Evolutionary conservation across 148 eudicot genomes (phyloP), one percentile per base, ranked within the genome.

Genomic region (Camellia lanceoleosa): DNA sequence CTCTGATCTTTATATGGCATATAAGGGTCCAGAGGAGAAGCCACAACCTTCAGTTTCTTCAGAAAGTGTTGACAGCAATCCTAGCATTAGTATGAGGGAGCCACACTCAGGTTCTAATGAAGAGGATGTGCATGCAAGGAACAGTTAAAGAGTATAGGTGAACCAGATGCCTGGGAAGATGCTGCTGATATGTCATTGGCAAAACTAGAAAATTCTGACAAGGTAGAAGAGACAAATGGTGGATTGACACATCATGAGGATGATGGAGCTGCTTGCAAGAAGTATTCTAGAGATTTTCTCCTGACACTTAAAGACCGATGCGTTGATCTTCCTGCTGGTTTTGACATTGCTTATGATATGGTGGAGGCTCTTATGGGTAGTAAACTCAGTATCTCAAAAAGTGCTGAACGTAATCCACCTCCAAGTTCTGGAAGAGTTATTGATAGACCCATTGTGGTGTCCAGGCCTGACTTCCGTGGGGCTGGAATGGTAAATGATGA

Each of bases 131-230:
- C 64, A 4, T 63, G 71, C 63, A 81, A 85, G 75, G 83, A 89
- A 77, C 78, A 55, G 54, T 89, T 84, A 64, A 81, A 56, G 42
- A 69, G 83, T 77, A 94, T 92, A 84, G 71, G 75, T 10, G 99
- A 97, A 85, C 89, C 90, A 30, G 99, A 97, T 90, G 97, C 94
- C 72, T 97, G 98, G 99, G 99, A 97, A 88, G 98, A 97, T 86
- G 98, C 94, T 80, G 97, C 93, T 80, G 97, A 97, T 46, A 81
- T 91, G 44, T 90, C 98, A 46, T 81, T 90, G 30, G 93, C 97
- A 7, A 87, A 87, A 81, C 83, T 92, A 82, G 91, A 87, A 78
- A 80, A 86, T 67, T 52, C 84, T 44, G 81, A 84, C 63, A 69
- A 81, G 58, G 79, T 13, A 14, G 81, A 80, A 47, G 76, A 82